Conservation (phyloP, 441 rosid genomes). For the Rhodomyrtus psidioides region DNA sequence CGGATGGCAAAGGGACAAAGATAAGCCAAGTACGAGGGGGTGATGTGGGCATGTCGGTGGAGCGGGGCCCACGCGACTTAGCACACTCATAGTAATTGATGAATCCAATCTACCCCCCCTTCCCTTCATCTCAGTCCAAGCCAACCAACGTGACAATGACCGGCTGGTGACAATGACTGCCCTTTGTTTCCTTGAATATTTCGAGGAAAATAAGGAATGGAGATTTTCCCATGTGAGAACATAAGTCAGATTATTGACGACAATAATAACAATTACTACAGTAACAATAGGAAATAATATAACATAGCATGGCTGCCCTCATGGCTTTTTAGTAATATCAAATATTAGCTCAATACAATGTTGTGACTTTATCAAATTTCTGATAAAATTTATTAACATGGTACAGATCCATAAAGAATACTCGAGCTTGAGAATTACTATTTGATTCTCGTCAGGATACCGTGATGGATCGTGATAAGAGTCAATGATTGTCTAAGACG, state of each 20-base stretch:
- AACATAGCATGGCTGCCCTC: not conserved
- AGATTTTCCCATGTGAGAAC: not conserved
- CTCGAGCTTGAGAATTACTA: not conserved
- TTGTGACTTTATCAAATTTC: not conserved
- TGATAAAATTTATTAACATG: not conserved
- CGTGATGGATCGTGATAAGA: not conserved
- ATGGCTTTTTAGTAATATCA: not conserved
- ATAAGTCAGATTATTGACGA: not conserved
- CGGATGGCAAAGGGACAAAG: not conserved
- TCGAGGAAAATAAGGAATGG: not conserved
- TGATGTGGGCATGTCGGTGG: not conserved
- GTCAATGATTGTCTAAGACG: not conserved
- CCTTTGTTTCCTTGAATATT: too few relatives aligned
- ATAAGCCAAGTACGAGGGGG: not conserved
- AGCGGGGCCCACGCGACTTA: not conserved
- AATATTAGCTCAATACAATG: not conserved
- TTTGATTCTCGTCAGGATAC: too few relatives aligned
- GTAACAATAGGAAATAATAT: not conserved
- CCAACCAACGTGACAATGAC: not conserved
- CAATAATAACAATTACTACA: not conserved
- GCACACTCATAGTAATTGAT: not conserved
- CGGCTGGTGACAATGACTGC: not conserved
- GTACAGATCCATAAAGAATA: rapidly evolving
- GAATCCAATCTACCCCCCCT: too few relatives aligned
- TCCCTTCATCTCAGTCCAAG: not conserved